Conservation (phyloP, 345 rosid genomes). For the Melaleuca quinquenervia region DNA sequence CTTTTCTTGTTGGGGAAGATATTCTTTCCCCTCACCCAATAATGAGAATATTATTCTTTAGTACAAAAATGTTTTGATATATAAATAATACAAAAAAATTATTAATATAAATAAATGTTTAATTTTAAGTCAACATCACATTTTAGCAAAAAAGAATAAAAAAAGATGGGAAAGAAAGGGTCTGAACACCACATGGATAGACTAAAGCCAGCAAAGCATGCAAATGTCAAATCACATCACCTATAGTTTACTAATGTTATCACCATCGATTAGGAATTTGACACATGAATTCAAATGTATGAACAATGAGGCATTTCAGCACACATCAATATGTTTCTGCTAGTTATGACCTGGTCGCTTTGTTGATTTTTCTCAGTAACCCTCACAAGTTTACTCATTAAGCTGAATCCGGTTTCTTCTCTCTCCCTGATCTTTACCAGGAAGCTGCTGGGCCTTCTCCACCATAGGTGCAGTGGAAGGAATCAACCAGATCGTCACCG, state of each 20-base stretch:
- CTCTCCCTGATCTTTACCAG: slow-evolving; percentile 18
- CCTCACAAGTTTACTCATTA: background rate
- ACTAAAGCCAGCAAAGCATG: background rate
- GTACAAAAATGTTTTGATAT: background rate
- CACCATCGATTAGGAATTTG: background rate
- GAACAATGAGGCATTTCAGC: background rate
- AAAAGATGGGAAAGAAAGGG: background rate
- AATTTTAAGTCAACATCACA: background rate
- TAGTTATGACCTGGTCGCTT: background rate
- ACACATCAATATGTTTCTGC: background rate
- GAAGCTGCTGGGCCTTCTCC: slow-evolving; percentile 99
- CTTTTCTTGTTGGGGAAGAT: background rate
- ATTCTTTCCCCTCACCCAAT: background rate
- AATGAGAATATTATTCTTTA: background rate
- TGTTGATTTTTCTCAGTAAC: background rate
- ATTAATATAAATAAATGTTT: background rate
- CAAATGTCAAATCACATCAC: background rate
- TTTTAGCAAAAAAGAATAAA: background rate
- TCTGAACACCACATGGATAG: background rate
- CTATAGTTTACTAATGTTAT: background rate
- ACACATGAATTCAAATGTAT: background rate
- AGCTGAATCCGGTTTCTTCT: background rate
- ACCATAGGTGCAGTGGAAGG: slow-evolving; percentile 85
- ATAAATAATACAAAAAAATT: too few species aligned
- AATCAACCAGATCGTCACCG: slow-evolving; percentile 75